Conservation (phyloP, 495 filamentous ascomycete genomes). For the Bombardia bombarda region DNA sequence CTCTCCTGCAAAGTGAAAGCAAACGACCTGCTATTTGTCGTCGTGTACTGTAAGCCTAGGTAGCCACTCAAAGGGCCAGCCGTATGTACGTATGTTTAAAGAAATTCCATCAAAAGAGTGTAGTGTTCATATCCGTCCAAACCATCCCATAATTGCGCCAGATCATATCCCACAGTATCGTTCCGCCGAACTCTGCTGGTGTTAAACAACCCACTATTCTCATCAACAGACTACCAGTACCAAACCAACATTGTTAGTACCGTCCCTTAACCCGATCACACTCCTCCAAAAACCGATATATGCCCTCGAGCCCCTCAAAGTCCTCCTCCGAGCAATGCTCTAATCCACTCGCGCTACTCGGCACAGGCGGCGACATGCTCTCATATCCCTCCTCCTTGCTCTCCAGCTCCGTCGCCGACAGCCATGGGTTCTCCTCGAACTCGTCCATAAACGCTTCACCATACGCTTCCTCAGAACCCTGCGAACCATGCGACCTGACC, state of each 20-base stretch:
- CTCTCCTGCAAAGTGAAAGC: too few relatives aligned
- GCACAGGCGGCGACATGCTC: constrained; percentile 34
- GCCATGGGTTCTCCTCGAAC: constrained; percentile 38
- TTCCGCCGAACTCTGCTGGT: too few relatives aligned
- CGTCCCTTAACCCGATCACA: constrained; percentile 56
- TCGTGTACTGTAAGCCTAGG: too few relatives aligned
- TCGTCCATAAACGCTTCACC: constrained; percentile 13
- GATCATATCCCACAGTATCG: too few relatives aligned
- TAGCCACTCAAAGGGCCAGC: too few relatives aligned
- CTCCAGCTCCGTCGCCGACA: constrained; percentile 29
- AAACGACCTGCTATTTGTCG: too few relatives aligned
- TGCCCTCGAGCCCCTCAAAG: constrained; percentile 77
- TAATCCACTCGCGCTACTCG: constrained; percentile 24
- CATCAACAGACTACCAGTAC: neutral
- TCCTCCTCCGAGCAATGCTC: constrained; percentile 40
- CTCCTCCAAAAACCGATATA: constrained; percentile 80
- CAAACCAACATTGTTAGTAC: constrained; percentile 4
- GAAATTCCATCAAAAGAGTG: too few relatives aligned
- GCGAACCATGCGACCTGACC: constrained; percentile 37
- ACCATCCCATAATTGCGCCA: too few relatives aligned
- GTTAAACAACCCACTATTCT: too few relatives aligned
- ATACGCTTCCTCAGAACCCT: constrained; percentile 26
- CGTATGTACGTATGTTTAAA: too few relatives aligned
- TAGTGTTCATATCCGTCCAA: too few relatives aligned
- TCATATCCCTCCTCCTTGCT: constrained; percentile 45